phyloP scores from a whole-genome alignment of 1,284 basidiomycete species.

The Mycena sp. region DNA sequence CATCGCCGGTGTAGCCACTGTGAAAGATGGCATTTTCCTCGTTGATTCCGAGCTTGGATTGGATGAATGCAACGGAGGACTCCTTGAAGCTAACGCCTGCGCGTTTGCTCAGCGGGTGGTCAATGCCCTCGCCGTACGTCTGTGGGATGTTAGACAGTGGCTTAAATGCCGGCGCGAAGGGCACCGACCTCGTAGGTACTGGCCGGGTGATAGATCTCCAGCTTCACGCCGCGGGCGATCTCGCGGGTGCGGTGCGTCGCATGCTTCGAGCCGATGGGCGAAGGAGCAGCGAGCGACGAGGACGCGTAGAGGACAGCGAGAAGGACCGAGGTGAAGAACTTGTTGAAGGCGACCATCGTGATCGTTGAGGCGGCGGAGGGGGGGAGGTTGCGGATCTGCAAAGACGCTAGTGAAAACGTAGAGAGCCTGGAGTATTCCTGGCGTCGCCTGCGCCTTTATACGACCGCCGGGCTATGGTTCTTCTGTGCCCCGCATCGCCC shows the following conservation, averaged over 20 bases:
- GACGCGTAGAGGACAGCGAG: slow-evolving; percentile 33
- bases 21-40: slow-evolving; percentile 14
- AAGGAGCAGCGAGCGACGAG: slow-evolving; percentile 11
- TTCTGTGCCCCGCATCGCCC: too few relatives aligned
- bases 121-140: slow-evolving; percentile 56
- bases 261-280: slow-evolving; percentile 35
- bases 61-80: slow-evolving; percentile 46
- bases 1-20: slow-evolving; percentile 44
- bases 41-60: slow-evolving; percentile 42
- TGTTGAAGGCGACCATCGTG: slow-evolving; percentile 28
- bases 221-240: slow-evolving; percentile 42
- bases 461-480: too few relatives aligned
- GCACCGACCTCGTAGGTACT: slow-evolving; percentile 49
- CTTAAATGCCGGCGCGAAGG: too few relatives aligned
- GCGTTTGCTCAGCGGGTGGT: slow-evolving; percentile 47
- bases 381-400: too few relatives aligned
- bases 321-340: slow-evolving; percentile 31
- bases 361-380: too few relatives aligned
- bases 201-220: slow-evolving; percentile 52
- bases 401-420: too few relatives aligned
- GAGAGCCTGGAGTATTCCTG: too few relatives aligned
- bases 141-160: slow-evolving; percentile 6
- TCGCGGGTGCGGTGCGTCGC: slow-evolving; percentile 47
- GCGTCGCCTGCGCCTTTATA: too few relatives aligned
- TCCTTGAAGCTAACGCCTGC: slow-evolving; percentile 29